Base-by-base conservation (phyloP, 306 rosid genomes). In the Vicia faba region DNA sequence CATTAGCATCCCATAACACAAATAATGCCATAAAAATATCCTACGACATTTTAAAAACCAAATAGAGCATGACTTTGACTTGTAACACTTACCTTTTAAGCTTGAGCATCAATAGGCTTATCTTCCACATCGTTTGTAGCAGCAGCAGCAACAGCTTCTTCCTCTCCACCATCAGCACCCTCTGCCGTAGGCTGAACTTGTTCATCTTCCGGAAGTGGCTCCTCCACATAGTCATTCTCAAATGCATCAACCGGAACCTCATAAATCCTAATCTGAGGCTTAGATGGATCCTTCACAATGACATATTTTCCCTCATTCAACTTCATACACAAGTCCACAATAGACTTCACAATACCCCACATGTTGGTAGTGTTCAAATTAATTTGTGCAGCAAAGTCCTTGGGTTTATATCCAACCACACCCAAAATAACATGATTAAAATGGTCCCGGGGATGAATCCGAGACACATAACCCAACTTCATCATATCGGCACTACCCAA, bases 261-360 rank as follows among this genome's bases (percentile, higher is more conserved):
- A 66, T 92, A 92, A 70, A 92, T 92, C 77, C 98, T 86, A 80
- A 92, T 96, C 67, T 92, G 96, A 0, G 98, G 98, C 80, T 92
- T 92, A 3, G 93, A 61, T 3, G 96, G 98, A 69, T 92, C 96
- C 84, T 92, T 92, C 50, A 92, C 96, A 25, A 92, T 79, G 20
- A 92, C 96, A 70, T 92, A 92, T 75, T 89, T 89, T 0, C 98
- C 98, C 69, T 92, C 98, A 11, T 86, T 88, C 84, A 89, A 64
- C 51, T 92, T 92, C 98, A 92, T 92, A 77, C 96, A 92, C 87
- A 92, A 68, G 73, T 92, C 98, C 68, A 92, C 98, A 61, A 93
- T 86, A n/a, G 98, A 86, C 75, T 93, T 93, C 15, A 93, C 96
- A 80, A 93, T 93, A 0, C 98, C 98, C 96, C 98, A 93, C 98